Evolutionary conservation across 2,329 filamentous ascomycete genomes (phyloP), one percentile per base, ranked within the genome.

Genomic region (Pseudogymnoascus destructans): DNA sequence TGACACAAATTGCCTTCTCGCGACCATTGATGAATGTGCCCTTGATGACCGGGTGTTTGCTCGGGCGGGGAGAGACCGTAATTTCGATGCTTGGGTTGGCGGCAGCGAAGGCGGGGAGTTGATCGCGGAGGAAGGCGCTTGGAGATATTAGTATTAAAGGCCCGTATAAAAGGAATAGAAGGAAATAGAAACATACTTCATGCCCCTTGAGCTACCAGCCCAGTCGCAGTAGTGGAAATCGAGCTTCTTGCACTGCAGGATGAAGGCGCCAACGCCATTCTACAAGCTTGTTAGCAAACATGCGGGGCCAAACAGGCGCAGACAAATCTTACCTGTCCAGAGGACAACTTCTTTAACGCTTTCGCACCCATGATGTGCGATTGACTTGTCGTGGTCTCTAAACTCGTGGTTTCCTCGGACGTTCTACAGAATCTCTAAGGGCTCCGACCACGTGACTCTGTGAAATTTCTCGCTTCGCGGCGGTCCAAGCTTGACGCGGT

Each of bases 181-280:
- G 52, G 46, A 65, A 21, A 59, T 30, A 23, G 61, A 38, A 46
- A 70, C 79, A 63, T 78, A 93, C 88, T 95, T 93, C 90, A 97
- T 96, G 70, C 93, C 93, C 68, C 77, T 83, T 35, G 92, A 97
- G 72, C 89, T 95, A 63, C 91, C 93, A 59, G 87, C 89, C 82
- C 87, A 91, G 79, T 97, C 90, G 77, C 93, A 97, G 77, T 95
- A 98, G 76, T 95, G 88, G 70, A 98, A 89, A 72, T 95, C 89
- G 72, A 98, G 78, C 70, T 86, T 87, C 78, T 89, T 95, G 83
- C 93, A 98, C 77, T 95, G 92, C 60, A 96, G 82, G 73, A 98
- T 89, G 77, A 97, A 97, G 71, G 91, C 88, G 68, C 92, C 92
- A 65, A 97, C 79, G 79, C 93, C 93, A 77, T 98, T 97, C 91